Base-by-base conservation (phyloP, 768 basidiomycete genomes). In the Heimioporus sp. region DNA sequence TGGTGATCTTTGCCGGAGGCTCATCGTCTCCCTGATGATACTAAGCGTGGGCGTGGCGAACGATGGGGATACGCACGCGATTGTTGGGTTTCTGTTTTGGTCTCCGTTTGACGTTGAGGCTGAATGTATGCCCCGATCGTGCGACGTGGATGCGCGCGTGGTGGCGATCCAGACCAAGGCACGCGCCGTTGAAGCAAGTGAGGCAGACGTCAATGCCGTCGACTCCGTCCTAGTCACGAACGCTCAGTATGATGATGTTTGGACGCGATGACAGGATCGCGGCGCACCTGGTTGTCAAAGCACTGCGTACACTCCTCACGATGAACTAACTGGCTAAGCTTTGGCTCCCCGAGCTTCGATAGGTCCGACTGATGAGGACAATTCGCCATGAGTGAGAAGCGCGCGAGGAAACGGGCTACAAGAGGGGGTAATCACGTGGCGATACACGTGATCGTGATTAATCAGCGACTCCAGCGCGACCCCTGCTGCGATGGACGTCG, bases 291-390 rank as follows among this genome's bases (percentile, higher is more conserved):
- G 62, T 82, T 83, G 69, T 98, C 95, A 66, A 98, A 99, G 65
- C 96, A 99, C 53, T 95, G 93, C 0, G 95, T 97, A 64, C 96
- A 99, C 69, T 98, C 95, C 71, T 97, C 92, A 9, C 94, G 74
- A 59, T 94, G 86, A 0, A 93, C 90, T 0, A 80, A 79, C 55
- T 92, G 86, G 5, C 81, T 84, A 0, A 86, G 71, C 43, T 70
- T 79, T 0, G 91, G 90, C 0, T 74, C 74, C 34, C 74, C 67
- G 0, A 92, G 71, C 12, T 60, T 71, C 43, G 73, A 65, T 19
- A 90, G 66, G 20, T 77, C 69, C 21, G 63, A 65, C 42, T 80
- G 66, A 73, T 90, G 88, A 9, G 74, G 58, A 68, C 87, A 88
- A 49, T 59, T 52, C 19, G 56, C 40, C 67, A 66, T 66, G 55